These are phyloP conservation scores for Buddleja alternifolia DNA, from an alignment of 257 asterid species.

Conservation along the genomic window DNA sequence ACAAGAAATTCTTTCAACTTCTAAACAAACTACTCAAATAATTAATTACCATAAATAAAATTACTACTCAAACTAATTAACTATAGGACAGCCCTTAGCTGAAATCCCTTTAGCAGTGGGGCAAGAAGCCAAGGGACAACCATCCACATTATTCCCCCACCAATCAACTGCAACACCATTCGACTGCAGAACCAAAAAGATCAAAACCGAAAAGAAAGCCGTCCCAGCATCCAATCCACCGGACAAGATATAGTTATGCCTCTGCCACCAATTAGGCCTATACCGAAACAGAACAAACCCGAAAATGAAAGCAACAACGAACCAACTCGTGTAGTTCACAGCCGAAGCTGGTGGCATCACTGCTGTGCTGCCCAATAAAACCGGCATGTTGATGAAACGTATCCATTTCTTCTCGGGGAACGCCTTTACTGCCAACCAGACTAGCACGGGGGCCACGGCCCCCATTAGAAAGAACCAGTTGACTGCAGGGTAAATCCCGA, in stretches of 20 bases:
- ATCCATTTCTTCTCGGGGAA: conserved; percentile 54
- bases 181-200: conserved; percentile 36
- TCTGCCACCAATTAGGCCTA: conserved; percentile 51
- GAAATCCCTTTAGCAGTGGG: conserved; percentile 56
- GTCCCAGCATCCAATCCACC: conserved; percentile 70
- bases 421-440: conserved; percentile 41
- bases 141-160: conserved; percentile 64
- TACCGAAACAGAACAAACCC: conserved; percentile 47
- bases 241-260: conserved; percentile 58
- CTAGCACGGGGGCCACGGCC: conserved; percentile 44
- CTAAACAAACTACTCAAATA: too few relatives aligned
- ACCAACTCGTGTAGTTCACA: conserved; percentile 64
- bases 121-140: conserved; percentile 59
- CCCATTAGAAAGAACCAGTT: conserved; percentile 71
- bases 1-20: too few relatives aligned
- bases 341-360: conserved; percentile 64
- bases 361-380: conserved; percentile 46
- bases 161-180: conserved; percentile 33
- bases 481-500: conserved; percentile 41
- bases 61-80: too few relatives aligned
- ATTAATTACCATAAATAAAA: too few relatives aligned
- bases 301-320: conserved; percentile 39
- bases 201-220: conserved; percentile 47
- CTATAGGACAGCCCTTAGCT: conserved; percentile 49
- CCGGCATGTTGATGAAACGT: conserved; percentile 45